These are phyloP conservation scores for Microbotryum intermedium DNA, from an alignment of 1,284 basidiomycete species.

Conservation along the genomic window DNA sequence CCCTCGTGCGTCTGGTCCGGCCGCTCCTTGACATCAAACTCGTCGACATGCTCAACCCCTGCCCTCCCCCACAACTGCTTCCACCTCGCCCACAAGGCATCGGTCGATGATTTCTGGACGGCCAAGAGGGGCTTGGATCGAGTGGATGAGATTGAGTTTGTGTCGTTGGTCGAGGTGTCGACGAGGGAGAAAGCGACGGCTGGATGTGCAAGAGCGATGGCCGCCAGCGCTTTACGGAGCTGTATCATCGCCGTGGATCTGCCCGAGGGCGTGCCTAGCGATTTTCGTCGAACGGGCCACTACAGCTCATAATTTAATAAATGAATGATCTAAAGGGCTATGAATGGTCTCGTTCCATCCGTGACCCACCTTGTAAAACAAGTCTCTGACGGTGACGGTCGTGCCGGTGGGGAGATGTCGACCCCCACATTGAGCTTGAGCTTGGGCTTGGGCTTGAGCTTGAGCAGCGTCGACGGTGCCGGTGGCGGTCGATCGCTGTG, in stretches of 20 bases:
- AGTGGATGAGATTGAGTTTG: background rate
- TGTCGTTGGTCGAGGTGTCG: constrained; percentile 39
- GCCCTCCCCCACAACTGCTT: constrained; percentile 22
- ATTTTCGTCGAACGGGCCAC: constrained; percentile 55
- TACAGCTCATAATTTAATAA: too few species aligned
- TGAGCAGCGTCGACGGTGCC: background rate
- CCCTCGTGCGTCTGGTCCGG: background rate
- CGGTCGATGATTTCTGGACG: background rate
- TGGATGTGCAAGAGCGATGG: constrained; percentile 62
- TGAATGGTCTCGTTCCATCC: background rate
- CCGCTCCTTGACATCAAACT: constrained; percentile 6
- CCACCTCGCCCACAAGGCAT: constrained; percentile 20
- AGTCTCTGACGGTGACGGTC: constrained; percentile 67
- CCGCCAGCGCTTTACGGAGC: constrained; percentile 61
- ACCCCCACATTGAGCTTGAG: too few species aligned
- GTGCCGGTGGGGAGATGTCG: constrained; percentile 48
- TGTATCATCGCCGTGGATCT: constrained; percentile 52
- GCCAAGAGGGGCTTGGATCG: constrained; percentile 4
- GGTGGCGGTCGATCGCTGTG: background rate
- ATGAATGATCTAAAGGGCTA: too few species aligned
- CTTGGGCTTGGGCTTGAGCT: background rate
- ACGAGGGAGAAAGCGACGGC: constrained; percentile 60
- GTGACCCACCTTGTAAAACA: constrained; percentile 66
- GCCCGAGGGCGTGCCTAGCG: constrained; percentile 17
- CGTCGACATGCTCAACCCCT: constrained; percentile 14